Evolutionary conservation across 129 eudicot species (phyloP), one percentile per base, ranked within the genome.

Genomic region (Artemisia argyi): DNA sequence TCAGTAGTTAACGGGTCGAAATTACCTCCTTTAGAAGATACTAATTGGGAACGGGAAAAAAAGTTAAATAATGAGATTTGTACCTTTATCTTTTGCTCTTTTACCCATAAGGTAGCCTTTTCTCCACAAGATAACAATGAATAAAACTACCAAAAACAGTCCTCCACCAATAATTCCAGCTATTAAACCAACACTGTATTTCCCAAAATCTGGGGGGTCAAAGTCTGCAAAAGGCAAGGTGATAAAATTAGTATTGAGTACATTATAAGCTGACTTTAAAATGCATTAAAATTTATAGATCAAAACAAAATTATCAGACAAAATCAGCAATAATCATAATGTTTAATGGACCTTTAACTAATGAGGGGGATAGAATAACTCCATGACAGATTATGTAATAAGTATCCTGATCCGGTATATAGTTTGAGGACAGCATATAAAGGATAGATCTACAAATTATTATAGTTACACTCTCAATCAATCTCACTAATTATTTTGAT

Each of bases 1-100:
- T 72, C 63, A 44, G 59, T 15, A 4, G 20, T 20, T 16, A 32
- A 16, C 44, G 52, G 61, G 73, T 4, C 7, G 14, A 53, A 44
- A 70, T 55, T 32, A 39, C 52, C 48, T 17, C 65, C 65, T 70
- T 52, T 16, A 50, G 17, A 65, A 15, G 11, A 59, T 65, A 76
- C 16, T 50, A 58, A 58, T 30, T 24, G 17, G 16, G 15, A 16
- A 53, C 4, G 17, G 42, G 24, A 35, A 13, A 63, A 64, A 63
- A 64, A 5, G 42, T 19, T 58, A 57, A 22, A 60, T 58, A 15
- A 68, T 20, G 35, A 66, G 52, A 67, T 51, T 32, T 28, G 66
- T 85, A 91, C 97, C 97, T 85, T 46, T 85, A 78, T 91, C 92
- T 20, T 68, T 69, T 51, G 71, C 80, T 48, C 22, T 60, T 80